Evolutionary conservation across 2,329 filamentous ascomycete genomes (phyloP), one percentile per base, ranked within the genome.

Genomic region (Aspergillus sp.): DNA sequence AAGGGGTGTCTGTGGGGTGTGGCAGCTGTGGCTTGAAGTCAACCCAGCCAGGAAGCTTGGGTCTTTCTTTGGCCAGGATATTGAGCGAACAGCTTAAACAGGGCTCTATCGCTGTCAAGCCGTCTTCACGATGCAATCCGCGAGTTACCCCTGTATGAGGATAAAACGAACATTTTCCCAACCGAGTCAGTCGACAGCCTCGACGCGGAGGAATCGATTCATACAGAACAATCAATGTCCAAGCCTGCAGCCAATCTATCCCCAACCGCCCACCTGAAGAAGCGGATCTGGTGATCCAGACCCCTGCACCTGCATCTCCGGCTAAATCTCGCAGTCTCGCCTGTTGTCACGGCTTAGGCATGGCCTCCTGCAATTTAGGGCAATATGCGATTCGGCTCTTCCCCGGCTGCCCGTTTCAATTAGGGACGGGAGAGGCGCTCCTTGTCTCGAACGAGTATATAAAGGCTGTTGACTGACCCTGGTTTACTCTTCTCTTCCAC

Each of bases 381-480:
- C 41, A 52, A 52, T 52, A 55, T 54, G 30, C 45, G 41, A 50
- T 46, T 49, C 47, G 31, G 23, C 28, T 56, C 43, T 50, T 60
- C 57, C 57, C 50, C 49, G 46, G 34, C 34, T 38, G 34, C 15
- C 15, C 34, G 34, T 41, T 60, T 28, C 23, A 56, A 43, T 57
- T 30, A 23, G 34, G 48, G 45, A 47, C 34, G 17, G 54, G 46
- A 43, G 52, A 57, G 47, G 25, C 17, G 23, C 47, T 38, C 55
- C 31, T 31, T 25, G 7, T 25, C 34, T 6, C 11, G 4, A 34
- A 57, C 17, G 50, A 45, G n/a, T 66, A 66, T 67, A 67, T 57
- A 67, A 67, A 61, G 51, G 60, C 30, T 31, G 7, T 45, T 8
- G 17, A 23, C 31, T 51, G 55, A 17, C 48, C 25, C 23, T 41